Percentiles rank a stretch among this genome's conserved stretches.
Conservation (phyloP, 805 yeast genomes). For the Candida jianshihensis region DNA sequence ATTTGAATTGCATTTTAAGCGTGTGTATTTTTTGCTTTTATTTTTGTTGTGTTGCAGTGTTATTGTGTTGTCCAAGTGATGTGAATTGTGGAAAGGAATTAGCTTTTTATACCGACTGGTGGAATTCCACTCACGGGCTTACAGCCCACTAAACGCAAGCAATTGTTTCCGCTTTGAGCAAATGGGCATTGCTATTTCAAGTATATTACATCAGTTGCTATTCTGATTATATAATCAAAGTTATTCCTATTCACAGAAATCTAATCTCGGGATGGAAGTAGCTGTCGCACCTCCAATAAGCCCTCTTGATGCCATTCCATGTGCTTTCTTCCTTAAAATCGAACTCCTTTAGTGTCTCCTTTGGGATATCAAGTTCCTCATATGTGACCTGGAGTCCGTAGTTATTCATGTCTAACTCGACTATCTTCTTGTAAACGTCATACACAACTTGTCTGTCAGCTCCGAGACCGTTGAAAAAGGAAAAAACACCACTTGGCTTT, state of each 20-base stretch:
- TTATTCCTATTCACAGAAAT: too few relatives aligned
- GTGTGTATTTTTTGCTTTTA: too few relatives aligned
- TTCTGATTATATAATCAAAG: too few relatives aligned
- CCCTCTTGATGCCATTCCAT: constrained; percentile 55
- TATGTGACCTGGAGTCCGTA: constrained; percentile 71
- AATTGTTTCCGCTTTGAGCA: too few relatives aligned
- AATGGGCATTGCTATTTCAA: too few relatives aligned
- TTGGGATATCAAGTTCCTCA: constrained; percentile 41
- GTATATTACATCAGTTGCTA: too few relatives aligned
- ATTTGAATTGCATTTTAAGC: constrained; percentile 6
- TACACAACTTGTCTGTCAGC: constrained; percentile 70
- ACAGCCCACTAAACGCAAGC: too few relatives aligned
- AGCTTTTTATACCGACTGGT: too few relatives aligned
- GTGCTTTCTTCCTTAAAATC: constrained; percentile 35
- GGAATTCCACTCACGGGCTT: too few relatives aligned
- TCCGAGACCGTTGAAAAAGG: constrained; percentile 89
- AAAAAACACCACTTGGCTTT: constrained; percentile 76
- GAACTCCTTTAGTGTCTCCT: constrained; percentile 26
- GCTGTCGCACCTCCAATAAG: constrained; percentile 64
- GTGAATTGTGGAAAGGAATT: not conserved
- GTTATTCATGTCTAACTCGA: constrained; percentile 68
- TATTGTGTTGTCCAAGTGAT: too few relatives aligned
- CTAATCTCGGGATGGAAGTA: constrained; percentile 61
- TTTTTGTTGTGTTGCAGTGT: too few relatives aligned
- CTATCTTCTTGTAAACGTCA: constrained; percentile 81